A percentile compares a stretch with the other conserved stretches of the same genome.
These are phyloP conservation scores for Botrytis tulipae DNA, from an alignment of 2,329 filamentous ascomycete species.

Conservation along the genomic window DNA sequence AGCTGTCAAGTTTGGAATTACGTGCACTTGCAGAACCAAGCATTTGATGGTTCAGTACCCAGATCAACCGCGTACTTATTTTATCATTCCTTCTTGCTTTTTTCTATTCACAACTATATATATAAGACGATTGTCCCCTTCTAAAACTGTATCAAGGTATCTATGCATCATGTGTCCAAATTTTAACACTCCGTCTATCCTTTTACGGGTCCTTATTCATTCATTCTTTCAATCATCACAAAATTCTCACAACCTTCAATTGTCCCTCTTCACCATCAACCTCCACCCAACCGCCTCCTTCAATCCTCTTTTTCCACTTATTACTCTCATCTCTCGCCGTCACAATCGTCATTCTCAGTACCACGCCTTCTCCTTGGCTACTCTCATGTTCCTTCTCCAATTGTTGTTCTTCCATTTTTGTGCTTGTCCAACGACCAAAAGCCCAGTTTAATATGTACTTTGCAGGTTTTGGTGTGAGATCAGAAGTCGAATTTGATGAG, in stretches of 20 bases:
- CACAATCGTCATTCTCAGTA: conserved; percentile 72
- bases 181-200: not conserved
- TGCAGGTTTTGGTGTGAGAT: conserved; percentile 26
- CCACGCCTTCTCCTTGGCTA: conserved; percentile 47
- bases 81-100: too few relatives aligned
- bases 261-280: not conserved
- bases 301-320: conserved; percentile 74
- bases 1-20: too few relatives aligned
- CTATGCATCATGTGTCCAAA: not conserved
- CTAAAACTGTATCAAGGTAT: not conserved
- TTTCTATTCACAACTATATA: too few relatives aligned
- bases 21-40: too few relatives aligned
- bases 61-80: too few relatives aligned
- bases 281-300: conserved; percentile 37
- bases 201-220: too few relatives aligned
- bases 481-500: conserved; percentile 15
- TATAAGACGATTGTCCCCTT: not conserved
- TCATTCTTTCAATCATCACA: not conserved
- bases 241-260: conserved; percentile 3
- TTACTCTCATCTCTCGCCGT: conserved; percentile 69
- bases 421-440: conserved; percentile 93
- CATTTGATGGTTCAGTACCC: too few relatives aligned
- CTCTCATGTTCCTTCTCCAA: conserved; percentile 52
- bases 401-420: conserved; percentile 49
- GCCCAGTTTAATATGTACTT: conserved; percentile 97